Conservation (phyloP, 768 basidiomycete genomes). For the Mycena latifolia region DNA sequence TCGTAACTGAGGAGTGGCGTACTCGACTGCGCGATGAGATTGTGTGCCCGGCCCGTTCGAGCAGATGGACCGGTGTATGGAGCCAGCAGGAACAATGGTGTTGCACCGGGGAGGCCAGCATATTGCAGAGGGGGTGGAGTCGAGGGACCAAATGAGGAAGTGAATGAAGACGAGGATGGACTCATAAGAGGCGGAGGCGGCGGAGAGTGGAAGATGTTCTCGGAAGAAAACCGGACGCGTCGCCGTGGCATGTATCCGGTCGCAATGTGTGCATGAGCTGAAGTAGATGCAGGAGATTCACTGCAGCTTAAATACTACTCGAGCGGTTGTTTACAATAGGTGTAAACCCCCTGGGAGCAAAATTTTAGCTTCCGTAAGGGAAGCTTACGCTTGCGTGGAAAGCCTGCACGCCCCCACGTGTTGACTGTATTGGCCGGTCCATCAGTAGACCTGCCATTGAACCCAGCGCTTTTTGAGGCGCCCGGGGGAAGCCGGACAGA, state of each 20-base stretch:
- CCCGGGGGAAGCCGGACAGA: too few species aligned
- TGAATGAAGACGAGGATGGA: constrained; percentile 8
- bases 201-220: constrained; percentile 24
- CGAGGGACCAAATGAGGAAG: constrained; percentile 1
- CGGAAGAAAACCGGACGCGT: constrained; percentile 11
- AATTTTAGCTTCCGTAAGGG: too few species aligned
- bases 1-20: constrained; percentile 16
- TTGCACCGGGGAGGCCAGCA: constrained; percentile 12
- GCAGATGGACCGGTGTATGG: not conserved
- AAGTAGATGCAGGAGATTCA: too few species aligned
- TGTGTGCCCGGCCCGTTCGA: constrained; percentile 8
- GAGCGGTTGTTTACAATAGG: too few species aligned
- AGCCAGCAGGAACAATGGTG: not conserved
- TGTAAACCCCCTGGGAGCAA: too few species aligned
- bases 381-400: too few species aligned
- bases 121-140: not conserved
- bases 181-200: constrained; percentile 10
- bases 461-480: too few species aligned
- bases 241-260: constrained; percentile 5
- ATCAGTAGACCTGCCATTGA: too few species aligned
- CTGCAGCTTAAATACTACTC: too few species aligned
- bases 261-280: too few species aligned
- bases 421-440: too few species aligned
- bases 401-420: too few species aligned
- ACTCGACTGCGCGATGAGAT: constrained; percentile 5